phyloP scores from a whole-genome alignment of 352 stramenopile species.

The Phytophthora brassicae region DNA sequence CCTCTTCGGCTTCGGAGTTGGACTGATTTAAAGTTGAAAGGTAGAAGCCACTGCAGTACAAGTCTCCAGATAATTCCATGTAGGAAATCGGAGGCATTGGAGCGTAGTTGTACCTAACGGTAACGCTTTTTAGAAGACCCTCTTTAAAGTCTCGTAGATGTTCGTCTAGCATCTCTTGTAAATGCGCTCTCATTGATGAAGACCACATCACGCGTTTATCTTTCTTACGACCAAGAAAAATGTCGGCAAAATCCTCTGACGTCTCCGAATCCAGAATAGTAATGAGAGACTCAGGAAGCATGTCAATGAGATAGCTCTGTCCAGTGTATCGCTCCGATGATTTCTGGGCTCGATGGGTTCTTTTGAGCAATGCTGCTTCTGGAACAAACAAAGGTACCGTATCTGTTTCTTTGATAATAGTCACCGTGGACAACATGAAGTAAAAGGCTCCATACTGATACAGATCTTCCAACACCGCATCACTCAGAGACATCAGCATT shows the following conservation, averaged over 20 bases:
- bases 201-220: slow-evolving; percentile 80
- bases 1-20: slow-evolving; percentile 52
- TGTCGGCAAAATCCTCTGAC: slow-evolving; percentile 62
- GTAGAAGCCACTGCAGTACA: slow-evolving; percentile 79
- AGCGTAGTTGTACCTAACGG: slow-evolving; percentile 58
- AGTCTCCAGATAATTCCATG: slow-evolving; percentile 66
- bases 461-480: slow-evolving; percentile 49
- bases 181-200: slow-evolving; percentile 61
- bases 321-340: slow-evolving; percentile 44
- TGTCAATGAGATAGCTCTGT: slow-evolving; percentile 69
- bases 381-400: slow-evolving; percentile 47
- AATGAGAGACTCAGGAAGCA: slow-evolving; percentile 78
- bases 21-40: slow-evolving; percentile 66
- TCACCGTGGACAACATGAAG: slow-evolving; percentile 61
- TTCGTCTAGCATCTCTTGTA: slow-evolving; percentile 73
- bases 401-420: slow-evolving; percentile 25
- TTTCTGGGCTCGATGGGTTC: slow-evolving; percentile 63
- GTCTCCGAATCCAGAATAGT: slow-evolving; percentile 63
- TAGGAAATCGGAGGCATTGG: slow-evolving; percentile 72
- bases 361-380: slow-evolving; percentile 61
- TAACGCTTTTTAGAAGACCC: slow-evolving; percentile 52
- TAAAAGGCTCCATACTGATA: slow-evolving; percentile 70
- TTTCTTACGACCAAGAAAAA: slow-evolving; percentile 53
- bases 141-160: slow-evolving; percentile 74
- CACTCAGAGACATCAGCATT: slow-evolving; percentile 58